A percentile compares a stretch with the other conserved stretches of the same genome.
phyloP scores from a whole-genome alignment of 176 grass and related monocot species.

The Avena insularis region DNA sequence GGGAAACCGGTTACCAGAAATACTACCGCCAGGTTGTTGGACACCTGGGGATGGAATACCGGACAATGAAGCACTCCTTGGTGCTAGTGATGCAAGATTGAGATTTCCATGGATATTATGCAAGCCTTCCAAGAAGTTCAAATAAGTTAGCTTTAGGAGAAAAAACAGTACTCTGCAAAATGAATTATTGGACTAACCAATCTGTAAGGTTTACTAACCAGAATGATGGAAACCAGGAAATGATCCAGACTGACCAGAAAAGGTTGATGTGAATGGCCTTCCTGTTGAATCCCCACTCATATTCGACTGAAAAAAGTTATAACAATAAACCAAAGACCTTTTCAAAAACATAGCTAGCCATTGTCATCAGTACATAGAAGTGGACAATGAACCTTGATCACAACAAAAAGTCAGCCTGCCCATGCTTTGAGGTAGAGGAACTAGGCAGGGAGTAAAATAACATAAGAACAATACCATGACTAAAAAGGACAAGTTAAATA shows the following conservation, averaged over 20 bases:
- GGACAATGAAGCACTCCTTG: constrained; percentile 75
- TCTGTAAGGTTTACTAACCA: constrained; percentile 56
- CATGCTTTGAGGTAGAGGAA: background rate
- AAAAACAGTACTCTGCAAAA: constrained; percentile 8
- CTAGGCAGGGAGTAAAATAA: constrained; percentile 33
- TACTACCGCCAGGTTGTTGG: constrained; percentile 86
- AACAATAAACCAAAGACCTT: constrained; percentile 29
- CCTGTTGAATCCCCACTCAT: constrained; percentile 83
- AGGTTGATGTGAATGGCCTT: constrained; percentile 71
- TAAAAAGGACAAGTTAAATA: constrained; percentile 19
- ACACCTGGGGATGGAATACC: constrained; percentile 76
- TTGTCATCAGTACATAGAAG: constrained; percentile 32
- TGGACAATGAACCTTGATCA: constrained; percentile 4
- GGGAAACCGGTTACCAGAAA: constrained; percentile 74
- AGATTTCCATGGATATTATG: constrained; percentile 93
- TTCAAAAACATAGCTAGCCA: constrained; percentile 5
- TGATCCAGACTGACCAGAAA: constrained; percentile 80
- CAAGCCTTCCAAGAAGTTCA: constrained; percentile 54
- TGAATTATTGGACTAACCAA: constrained; percentile 37
- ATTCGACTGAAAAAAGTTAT: constrained; percentile 72
- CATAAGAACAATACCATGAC: constrained; percentile 19
- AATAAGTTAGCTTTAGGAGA: constrained; percentile 31
- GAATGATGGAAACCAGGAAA: constrained; percentile 84
- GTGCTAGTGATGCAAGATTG: constrained; percentile 81
- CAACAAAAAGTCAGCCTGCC: background rate